phyloP scores from a whole-genome alignment of 2,329 filamentous ascomycete genomes.

The Penicillium sp. region DNA sequence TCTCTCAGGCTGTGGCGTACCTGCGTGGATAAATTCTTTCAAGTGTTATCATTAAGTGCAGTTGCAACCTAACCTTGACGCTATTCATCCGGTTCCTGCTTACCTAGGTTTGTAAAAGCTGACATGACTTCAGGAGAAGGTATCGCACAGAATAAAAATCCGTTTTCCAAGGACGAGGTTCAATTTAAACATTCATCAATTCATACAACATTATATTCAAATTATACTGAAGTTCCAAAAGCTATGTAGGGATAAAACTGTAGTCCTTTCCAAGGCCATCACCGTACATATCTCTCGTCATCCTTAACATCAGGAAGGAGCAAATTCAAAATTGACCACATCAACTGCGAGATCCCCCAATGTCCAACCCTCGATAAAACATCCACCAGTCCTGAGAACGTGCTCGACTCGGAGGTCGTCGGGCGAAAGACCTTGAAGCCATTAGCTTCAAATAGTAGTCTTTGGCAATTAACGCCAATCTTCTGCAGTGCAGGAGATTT shows the following conservation, averaged over 20 bases:
- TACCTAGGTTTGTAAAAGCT: too few species aligned
- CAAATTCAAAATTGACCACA: slow-evolving; percentile 7
- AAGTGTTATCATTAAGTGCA: neutral
- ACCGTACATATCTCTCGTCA: neutral
- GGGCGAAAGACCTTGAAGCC: slow-evolving; percentile 3
- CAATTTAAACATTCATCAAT: too few species aligned
- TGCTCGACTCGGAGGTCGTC: slow-evolving; percentile 6
- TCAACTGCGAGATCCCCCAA: slow-evolving; percentile 7
- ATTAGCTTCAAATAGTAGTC: slow-evolving; percentile 11
- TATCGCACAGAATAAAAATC: too few species aligned
- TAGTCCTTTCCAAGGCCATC: neutral
- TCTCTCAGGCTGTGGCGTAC: neutral
- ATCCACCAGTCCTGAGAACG: slow-evolving; percentile 7
- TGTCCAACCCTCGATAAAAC: slow-evolving; percentile 6
- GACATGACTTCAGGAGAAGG: too few species aligned
- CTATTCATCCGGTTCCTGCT: neutral
- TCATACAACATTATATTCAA: too few species aligned
- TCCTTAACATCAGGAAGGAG: neutral
- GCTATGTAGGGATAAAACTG: too few species aligned
- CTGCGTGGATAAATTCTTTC: neutral
- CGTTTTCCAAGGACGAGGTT: too few species aligned
- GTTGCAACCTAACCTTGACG: neutral
- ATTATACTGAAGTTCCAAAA: too few species aligned
- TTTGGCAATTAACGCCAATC: slow-evolving; percentile 5
- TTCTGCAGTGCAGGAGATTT: slow-evolving; percentile 4